Conservation (phyloP, 2,329 filamentous ascomycete species). For the Juglanconis oblonga region DNA sequence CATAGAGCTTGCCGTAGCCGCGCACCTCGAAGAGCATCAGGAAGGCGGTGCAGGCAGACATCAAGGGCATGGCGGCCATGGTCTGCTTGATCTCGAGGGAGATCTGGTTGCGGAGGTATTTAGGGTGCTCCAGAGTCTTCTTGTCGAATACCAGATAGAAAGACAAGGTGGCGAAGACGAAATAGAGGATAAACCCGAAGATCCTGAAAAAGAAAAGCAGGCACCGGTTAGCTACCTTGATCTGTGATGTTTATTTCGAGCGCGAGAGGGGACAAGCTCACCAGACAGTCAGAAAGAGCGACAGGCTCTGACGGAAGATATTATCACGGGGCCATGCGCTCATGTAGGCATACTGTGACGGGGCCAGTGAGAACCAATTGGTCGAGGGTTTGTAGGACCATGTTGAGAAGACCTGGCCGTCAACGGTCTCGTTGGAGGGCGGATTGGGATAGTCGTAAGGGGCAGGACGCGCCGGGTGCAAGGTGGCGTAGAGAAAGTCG, state of each 20-base stretch:
- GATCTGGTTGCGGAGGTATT: conserved; percentile 93
- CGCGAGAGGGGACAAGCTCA: conserved; percentile 38
- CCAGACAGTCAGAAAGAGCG: conserved; percentile 85
- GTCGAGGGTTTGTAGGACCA: conserved; percentile 75
- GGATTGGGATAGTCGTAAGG: conserved; percentile 51
- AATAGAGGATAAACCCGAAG: conserved; percentile 83
- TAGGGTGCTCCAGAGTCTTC: conserved; percentile 81
- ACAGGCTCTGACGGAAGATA: conserved; percentile 68
- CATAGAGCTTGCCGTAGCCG: conserved; percentile 85
- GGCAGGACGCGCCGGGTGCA: conserved; percentile 60
- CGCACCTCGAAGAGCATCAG: conserved; percentile 81
- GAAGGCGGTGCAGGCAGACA: conserved; percentile 77
- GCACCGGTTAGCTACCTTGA: background rate
- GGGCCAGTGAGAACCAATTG: conserved; percentile 64
- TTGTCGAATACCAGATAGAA: conserved; percentile 93
- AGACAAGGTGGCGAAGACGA: conserved; percentile 76
- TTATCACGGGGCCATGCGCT: conserved; percentile 78
- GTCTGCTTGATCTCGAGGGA: conserved; percentile 81
- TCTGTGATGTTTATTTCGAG: background rate
- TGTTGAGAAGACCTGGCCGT: conserved; percentile 49
- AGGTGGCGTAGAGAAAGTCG: conserved; percentile 72
- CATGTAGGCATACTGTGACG: conserved; percentile 73
- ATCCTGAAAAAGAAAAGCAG: conserved; percentile 55
- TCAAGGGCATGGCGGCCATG: conserved; percentile 71
- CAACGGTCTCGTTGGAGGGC: conserved; percentile 49